Evolutionary conservation across 495 filamentous ascomycete genomes (phyloP).

Genomic region (Entonaema liquescens): DNA sequence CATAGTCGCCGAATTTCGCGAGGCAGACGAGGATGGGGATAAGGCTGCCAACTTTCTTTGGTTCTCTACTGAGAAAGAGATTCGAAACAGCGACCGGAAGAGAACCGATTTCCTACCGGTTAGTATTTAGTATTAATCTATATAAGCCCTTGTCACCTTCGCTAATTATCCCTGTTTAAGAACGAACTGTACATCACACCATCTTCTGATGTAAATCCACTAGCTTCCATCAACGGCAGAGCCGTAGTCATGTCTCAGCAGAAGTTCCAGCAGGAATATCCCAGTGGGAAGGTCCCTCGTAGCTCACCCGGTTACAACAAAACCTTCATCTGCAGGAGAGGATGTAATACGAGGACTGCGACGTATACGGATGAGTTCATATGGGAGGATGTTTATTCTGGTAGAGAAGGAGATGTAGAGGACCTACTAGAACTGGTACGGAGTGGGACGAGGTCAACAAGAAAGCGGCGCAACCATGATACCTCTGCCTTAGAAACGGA

Average conservation of each 20-base stretch:
- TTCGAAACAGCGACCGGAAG: constrained; percentile 82
- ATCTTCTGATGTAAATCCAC: constrained; percentile 81
- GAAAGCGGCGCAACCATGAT: constrained; percentile 59
- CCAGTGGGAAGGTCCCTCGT: constrained; percentile 77
- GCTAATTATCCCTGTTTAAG: constrained; percentile 43
- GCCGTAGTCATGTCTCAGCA: constrained; percentile 78
- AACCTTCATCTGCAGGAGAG: constrained; percentile 88
- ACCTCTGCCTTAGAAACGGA: constrained; percentile 52
- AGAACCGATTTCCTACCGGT: constrained; percentile 79
- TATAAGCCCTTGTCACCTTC: not conserved
- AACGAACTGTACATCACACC: constrained; percentile 94
- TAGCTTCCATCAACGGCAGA: constrained; percentile 91
- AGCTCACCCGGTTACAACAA: constrained; percentile 82
- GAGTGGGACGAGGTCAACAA: constrained; percentile 73
- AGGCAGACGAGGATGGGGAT: constrained; percentile 71
- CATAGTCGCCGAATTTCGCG: constrained; percentile 80
- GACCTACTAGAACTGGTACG: constrained; percentile 71
- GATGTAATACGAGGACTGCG: constrained; percentile 84
- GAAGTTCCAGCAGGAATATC: constrained; percentile 72
- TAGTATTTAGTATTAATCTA: constrained; percentile 7
- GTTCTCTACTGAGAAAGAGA: constrained; percentile 92
- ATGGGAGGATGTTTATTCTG: constrained; percentile 85
- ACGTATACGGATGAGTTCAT: constrained; percentile 92
- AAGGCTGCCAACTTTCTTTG: constrained; percentile 80
- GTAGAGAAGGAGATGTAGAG: constrained; percentile 67